A percentile compares a stretch with the other conserved stretches of the same genome.
Evolutionary conservation across 208 protist species (phyloP).

Genomic region (Spongospora subterranea): DNA sequence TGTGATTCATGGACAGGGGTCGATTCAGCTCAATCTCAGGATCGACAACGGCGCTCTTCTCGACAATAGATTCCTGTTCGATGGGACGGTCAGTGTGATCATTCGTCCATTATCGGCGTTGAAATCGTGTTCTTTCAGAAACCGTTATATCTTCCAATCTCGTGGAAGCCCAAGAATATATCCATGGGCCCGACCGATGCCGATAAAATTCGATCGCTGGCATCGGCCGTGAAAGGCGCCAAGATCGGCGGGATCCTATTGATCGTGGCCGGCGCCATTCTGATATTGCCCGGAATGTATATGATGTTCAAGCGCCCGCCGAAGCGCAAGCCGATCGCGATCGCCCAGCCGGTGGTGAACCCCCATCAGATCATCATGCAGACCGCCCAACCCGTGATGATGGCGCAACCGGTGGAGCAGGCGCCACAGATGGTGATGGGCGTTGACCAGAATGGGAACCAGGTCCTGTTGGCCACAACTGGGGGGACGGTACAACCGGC

Average conservation of each 20-base stretch:
- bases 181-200: not conserved
- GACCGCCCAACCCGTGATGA: not conserved
- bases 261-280: not conserved
- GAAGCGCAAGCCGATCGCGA: not conserved
- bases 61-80: not conserved
- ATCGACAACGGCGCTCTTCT: not conserved
- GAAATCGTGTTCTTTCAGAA: too few relatives aligned
- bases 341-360: not conserved
- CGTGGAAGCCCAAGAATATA: not conserved
- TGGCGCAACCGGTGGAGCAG: not conserved
- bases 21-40: not conserved
- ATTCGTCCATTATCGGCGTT: not conserved
- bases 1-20: not conserved
- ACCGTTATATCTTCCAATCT: not conserved
- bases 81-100: not conserved
- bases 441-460: too few relatives aligned
- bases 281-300: not conserved
- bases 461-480: too few relatives aligned
- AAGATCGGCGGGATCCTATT: not conserved
- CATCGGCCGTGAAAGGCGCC: not conserved
- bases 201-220: not conserved
- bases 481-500: too few relatives aligned
- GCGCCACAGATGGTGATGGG: not conserved
- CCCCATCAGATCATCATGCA: slow-evolving; percentile 2
- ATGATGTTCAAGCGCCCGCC: not conserved